Percentiles rank a stretch among this genome's conserved stretches.
Conservation (phyloP, 345 rosid species). For the Ceriops zippeliana region DNA sequence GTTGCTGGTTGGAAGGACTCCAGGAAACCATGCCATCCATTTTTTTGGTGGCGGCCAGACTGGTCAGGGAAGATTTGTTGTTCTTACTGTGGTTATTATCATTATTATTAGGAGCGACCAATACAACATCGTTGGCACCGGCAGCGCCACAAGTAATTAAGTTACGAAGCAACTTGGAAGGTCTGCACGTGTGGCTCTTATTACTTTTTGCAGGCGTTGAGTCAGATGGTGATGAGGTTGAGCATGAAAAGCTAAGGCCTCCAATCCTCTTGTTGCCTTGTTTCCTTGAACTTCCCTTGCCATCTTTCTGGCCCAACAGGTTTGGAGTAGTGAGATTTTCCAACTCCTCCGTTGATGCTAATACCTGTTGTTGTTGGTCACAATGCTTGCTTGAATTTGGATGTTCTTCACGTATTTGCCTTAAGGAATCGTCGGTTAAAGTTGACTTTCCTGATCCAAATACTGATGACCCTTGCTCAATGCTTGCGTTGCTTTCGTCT, state of each 20-base stretch:
- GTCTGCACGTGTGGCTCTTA: conserved; percentile 37
- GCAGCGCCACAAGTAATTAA: conserved; percentile 49
- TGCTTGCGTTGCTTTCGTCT: conserved; percentile 12
- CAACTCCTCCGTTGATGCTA: neutral
- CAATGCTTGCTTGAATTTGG: neutral
- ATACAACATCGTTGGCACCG: conserved; percentile 45
- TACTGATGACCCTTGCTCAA: conserved; percentile 30
- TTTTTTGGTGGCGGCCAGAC: neutral
- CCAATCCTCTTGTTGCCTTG: neutral
- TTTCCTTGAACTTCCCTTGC: neutral
- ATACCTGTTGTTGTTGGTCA: neutral
- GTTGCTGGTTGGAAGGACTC: conserved; percentile 38
- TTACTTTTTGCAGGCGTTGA: conserved; percentile 24
- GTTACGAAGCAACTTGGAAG: conserved; percentile 43
- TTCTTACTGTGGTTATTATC: neutral
- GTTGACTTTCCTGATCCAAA: conserved; percentile 40
- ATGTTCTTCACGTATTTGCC: conserved; percentile 21
- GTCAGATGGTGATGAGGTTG: conserved; percentile 23
- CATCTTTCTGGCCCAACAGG: conserved; percentile 7
- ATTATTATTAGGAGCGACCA: conserved; percentile 29
- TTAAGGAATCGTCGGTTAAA: conserved; percentile 35
- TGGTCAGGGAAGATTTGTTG: conserved; percentile 5
- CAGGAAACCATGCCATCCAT: conserved; percentile 21
- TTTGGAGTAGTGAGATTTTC: conserved; percentile 2
- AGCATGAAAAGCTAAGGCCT: neutral